phyloP scores from a whole-genome alignment of 371 early-diverging fungal species.

The Zychaea mexicana region DNA sequence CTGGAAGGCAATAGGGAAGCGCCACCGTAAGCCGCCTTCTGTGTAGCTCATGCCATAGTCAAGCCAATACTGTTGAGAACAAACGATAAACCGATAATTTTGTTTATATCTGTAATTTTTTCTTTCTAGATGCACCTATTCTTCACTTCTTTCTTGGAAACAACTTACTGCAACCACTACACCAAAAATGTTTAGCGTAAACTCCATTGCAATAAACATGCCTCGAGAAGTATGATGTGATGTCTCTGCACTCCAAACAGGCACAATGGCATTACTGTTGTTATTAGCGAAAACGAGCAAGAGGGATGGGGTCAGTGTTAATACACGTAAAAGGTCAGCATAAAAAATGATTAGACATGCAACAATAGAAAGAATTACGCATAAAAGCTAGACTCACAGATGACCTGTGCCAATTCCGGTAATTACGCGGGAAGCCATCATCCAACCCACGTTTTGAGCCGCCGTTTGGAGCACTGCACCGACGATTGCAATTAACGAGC shows the following conservation, averaged over 20 bases:
- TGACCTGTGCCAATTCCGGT: conserved; percentile 49
- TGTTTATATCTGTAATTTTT: too few relatives aligned
- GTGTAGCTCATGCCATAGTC: conserved; percentile 39
- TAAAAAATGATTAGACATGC: neutral
- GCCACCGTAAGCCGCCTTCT: conserved; percentile 42
- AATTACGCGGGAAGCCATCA: conserved; percentile 44
- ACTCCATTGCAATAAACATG: conserved; percentile 43
- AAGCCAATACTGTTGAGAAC: conserved; percentile 41
- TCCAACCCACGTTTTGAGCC: conserved; percentile 46
- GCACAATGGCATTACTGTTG: conserved; percentile 38
- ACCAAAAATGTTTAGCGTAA: conserved; percentile 48
- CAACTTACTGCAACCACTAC: conserved; percentile 38
- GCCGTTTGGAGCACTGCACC: conserved; percentile 43
- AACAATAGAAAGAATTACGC: too few relatives aligned
- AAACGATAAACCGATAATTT: too few relatives aligned
- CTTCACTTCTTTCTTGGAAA: neutral
- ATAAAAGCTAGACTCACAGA: conserved; percentile 27
- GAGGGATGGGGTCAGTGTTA: too few relatives aligned
- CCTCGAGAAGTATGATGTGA: conserved; percentile 35
- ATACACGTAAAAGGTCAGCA: neutral
- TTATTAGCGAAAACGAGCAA: neutral
- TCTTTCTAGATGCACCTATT: too few relatives aligned
- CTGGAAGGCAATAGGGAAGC: conserved; percentile 47
- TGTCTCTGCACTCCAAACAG: conserved; percentile 37
- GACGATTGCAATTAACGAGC: conserved; percentile 31